Conservation (phyloP, 768 basidiomycete genomes). For the Trametes cubensis region DNA sequence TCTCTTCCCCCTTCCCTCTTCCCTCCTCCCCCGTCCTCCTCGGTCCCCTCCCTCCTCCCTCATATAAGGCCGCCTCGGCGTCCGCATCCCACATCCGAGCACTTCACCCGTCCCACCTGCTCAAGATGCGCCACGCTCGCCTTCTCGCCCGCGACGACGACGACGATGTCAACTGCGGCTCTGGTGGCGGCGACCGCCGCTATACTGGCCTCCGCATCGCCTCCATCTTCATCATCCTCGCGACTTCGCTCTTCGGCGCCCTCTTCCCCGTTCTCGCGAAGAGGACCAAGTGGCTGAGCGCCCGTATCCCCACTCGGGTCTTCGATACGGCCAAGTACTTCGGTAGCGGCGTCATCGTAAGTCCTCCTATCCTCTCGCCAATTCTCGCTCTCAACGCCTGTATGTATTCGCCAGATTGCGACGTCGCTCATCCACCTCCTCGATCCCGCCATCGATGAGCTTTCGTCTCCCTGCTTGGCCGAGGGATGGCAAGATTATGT, state of each 20-base stretch:
- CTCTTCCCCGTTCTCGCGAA: conserved; percentile 71
- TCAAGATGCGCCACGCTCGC: conserved; percentile 14
- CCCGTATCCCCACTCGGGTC: conserved; percentile 54
- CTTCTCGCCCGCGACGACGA: conserved; percentile 22
- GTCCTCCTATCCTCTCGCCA: conserved; percentile 30
- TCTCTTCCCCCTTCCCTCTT: neutral
- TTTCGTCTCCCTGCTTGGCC: conserved; percentile 70
- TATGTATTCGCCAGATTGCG: conserved; percentile 58
- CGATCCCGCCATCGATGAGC: conserved; percentile 69
- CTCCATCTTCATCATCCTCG: conserved; percentile 74
- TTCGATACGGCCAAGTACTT: conserved; percentile 91
- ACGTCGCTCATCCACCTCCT: conserved; percentile 89
- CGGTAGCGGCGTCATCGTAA: conserved; percentile 85
- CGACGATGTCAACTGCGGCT: conserved; percentile 44
- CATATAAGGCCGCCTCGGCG: conserved; percentile 6
- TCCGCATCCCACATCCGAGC: neutral
- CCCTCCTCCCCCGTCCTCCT: neutral
- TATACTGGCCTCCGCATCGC: conserved; percentile 62
- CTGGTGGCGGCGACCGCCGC: conserved; percentile 53
- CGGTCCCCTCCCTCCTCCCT: neutral
- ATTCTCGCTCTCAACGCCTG: neutral
- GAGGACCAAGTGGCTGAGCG: conserved; percentile 48
- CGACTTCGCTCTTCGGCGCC: conserved; percentile 60
- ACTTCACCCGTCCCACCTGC: neutral
- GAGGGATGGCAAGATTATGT: conserved; percentile 78